Evolutionary conservation across 371 early-diverging fungal species (phyloP).

Genomic region (Umbelopsis sp.): DNA sequence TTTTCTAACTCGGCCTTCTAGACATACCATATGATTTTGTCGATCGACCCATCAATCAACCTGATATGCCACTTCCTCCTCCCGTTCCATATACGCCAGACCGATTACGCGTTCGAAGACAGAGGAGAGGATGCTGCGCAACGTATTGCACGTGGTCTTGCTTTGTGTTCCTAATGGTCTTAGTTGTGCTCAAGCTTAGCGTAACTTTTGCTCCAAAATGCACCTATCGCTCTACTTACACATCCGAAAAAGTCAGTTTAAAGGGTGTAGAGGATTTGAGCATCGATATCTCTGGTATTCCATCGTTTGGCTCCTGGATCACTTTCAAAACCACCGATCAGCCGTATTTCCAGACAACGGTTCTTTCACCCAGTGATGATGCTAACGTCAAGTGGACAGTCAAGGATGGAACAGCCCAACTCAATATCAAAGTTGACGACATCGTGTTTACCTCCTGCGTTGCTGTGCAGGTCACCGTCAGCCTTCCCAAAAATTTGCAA

Average conservation of each 20-base stretch:
- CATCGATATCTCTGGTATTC: not conserved
- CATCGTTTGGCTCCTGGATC: slow-evolving; percentile 6
- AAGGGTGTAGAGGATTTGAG: not conserved
- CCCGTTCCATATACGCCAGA: slow-evolving; percentile 11
- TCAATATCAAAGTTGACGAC: not conserved
- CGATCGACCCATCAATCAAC: not conserved
- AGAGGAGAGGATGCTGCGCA: slow-evolving; percentile 10
- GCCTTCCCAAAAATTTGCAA: not conserved
- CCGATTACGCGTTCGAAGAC: not conserved
- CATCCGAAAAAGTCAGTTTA: not conserved
- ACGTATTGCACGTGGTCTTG: slow-evolving; percentile 12
- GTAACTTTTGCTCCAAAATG: not conserved
- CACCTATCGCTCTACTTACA: not conserved
- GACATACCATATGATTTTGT: slow-evolving; percentile 7
- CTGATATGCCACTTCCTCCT: not conserved
- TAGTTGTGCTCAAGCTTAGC: not conserved
- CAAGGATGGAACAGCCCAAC: not conserved
- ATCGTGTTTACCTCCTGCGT: not conserved
- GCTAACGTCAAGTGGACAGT: not conserved
- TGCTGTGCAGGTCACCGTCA: not conserved
- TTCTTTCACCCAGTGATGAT: not conserved
- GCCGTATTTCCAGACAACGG: not conserved
- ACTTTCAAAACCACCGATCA: not conserved
- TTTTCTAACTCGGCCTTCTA: not conserved
- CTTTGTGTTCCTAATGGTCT: not conserved